These are phyloP conservation scores for Eurotiales sp. DNA, from an alignment of 2,329 filamentous ascomycete genomes.

Conservation along the genomic window DNA sequence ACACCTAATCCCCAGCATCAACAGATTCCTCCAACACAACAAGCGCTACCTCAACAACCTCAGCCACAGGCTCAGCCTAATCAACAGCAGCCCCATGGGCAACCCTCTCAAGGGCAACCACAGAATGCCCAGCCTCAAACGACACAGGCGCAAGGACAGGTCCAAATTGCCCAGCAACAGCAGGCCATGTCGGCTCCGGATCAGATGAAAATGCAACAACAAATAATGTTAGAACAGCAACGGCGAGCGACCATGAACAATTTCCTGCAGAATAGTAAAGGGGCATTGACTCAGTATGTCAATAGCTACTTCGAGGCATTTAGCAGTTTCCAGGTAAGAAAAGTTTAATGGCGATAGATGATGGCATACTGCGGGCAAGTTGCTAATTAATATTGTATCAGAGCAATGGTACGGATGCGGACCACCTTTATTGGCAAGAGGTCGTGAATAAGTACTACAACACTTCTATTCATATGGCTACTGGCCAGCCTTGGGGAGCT, in stretches of 20 bases:
- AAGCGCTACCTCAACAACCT: slow-evolving; percentile 22
- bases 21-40: slow-evolving; percentile 34
- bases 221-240: slow-evolving; percentile 35
- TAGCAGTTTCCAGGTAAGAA: slow-evolving; percentile 56
- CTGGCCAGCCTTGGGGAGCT: slow-evolving; percentile 51
- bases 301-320: slow-evolving; percentile 56
- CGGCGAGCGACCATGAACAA: slow-evolving; percentile 28
- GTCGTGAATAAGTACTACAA: slow-evolving; percentile 78
- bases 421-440: slow-evolving; percentile 70
- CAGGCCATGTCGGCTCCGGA: slow-evolving; percentile 38
- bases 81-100: slow-evolving; percentile 4
- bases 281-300: slow-evolving; percentile 49
- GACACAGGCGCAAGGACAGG: slow-evolving; percentile 8
- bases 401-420: slow-evolving; percentile 60
- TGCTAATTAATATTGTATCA: slow-evolving; percentile 28
- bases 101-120: slow-evolving; percentile 18
- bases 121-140: slow-evolving; percentile 4
- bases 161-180: slow-evolving; percentile 23
- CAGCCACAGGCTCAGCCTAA: slow-evolving; percentile 21
- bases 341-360: background rate
- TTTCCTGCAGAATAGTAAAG: slow-evolving; percentile 23
- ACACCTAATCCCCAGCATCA: slow-evolving; percentile 38
- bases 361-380: background rate
- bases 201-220: slow-evolving; percentile 40
- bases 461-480: slow-evolving; percentile 48